Conservation (phyloP, 495 filamentous ascomycete species). For the Aspergillus wentii region DNA sequence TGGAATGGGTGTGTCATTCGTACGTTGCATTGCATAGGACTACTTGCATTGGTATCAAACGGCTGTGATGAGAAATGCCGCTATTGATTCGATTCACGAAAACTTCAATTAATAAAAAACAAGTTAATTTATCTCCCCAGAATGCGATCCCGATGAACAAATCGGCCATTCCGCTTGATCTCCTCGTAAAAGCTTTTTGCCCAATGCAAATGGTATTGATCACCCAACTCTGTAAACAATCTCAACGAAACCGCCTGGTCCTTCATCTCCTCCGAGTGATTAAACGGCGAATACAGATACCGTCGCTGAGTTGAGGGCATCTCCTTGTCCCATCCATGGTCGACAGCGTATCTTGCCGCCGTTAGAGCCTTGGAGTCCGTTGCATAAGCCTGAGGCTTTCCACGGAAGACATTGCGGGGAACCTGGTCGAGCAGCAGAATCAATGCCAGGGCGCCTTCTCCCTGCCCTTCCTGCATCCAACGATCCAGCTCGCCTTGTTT, state of each 20-base stretch:
- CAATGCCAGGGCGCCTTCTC: conserved; percentile 21
- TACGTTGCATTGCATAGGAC: too few species aligned
- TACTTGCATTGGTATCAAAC: too few species aligned
- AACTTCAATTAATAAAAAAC: not conserved
- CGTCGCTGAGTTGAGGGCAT: conserved; percentile 17
- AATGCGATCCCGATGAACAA: conserved; percentile 22
- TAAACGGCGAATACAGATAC: conserved; percentile 32
- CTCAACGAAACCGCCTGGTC: conserved; percentile 23
- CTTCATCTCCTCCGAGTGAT: conserved; percentile 26
- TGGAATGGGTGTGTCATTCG: not conserved
- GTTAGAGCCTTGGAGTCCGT: conserved; percentile 25
- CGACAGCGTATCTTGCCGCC: conserved; percentile 19
- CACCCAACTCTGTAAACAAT: conserved; percentile 19
- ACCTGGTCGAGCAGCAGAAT: conserved; percentile 32
- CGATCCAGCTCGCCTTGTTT: conserved; percentile 9
- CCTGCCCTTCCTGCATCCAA: conserved; percentile 8
- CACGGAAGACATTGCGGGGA: conserved; percentile 29
- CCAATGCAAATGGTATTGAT: conserved; percentile 14
- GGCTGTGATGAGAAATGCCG: too few species aligned
- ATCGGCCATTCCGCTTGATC: conserved; percentile 13
- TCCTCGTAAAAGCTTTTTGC: conserved; percentile 11
- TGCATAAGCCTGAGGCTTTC: conserved; percentile 20
- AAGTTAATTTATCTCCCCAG: conserved; percentile 2
- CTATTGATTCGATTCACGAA: not conserved
- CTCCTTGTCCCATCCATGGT: conserved; percentile 21